Evolutionary conservation across 805 yeast genomes (phyloP), one percentile per base, ranked within the genome.

Genomic region (Hyphopichia homilentoma): DNA sequence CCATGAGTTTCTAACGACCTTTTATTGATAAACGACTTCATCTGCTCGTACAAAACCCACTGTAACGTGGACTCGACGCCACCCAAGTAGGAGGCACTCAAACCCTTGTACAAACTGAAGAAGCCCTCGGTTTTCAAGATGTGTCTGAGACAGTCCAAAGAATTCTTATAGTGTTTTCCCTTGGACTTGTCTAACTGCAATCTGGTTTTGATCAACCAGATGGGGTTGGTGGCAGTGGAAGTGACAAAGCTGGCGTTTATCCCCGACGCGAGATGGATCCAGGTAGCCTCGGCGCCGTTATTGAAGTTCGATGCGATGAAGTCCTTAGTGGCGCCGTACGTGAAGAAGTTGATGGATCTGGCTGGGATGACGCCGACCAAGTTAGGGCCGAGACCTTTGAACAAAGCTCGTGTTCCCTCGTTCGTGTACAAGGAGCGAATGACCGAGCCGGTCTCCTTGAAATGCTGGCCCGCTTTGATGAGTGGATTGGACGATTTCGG

Each of bases 301-400:
- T 83, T 82, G 59, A 87, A 77, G 27, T 73, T 66, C 13, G 63
- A 62, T 6, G 86, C 71, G n/a, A 88, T 57, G 11, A 83, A 31
- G 16, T 84, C 90, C 50, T 93, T 93, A 4, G 94, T 78, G n/a
- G 85, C 70, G n/a, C 97, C 96, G 56, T 93, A 93, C 0, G 97
- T 87, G 68, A 89, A 89, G 57, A 93, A 93, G 59, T 93, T 93
- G 43, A 93, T 94, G 18, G 96, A 84, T 56, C 99, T 73, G 1
- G 99, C 97, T 0, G 99, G 99, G 25, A 93, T 90, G 11, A 93
- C 97, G 33, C 99, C 99, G 12, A 90, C 94, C 45, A 93, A 68
- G 49, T 90, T 93, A 7, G 99, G 98, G 0, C 98, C 98, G 31
- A 93, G 65, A 8, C 99, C 99, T 61, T 85, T 84, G 61, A 93